Evolutionary conservation across 371 early-diverging fungal genomes (phyloP).

Genomic region (Basidiobolus meristosporus): DNA sequence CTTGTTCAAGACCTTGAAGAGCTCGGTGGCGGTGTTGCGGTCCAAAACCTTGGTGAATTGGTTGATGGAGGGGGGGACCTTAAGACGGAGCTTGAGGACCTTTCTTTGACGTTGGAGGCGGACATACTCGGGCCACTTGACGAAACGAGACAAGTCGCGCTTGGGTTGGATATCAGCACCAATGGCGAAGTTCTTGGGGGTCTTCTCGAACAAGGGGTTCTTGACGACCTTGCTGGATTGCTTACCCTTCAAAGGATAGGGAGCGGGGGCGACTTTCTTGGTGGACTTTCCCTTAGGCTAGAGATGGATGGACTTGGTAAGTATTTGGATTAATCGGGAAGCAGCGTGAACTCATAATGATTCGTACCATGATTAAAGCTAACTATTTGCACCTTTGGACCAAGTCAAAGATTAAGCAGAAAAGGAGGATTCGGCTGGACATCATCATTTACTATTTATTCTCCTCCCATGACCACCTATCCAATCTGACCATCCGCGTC

Average conservation of each 20-base stretch:
- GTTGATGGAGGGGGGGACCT: constrained; percentile 99
- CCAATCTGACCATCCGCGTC: too few relatives aligned
- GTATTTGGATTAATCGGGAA: too few relatives aligned
- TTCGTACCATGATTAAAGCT: too few relatives aligned
- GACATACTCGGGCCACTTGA: constrained; percentile 95
- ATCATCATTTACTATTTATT: too few relatives aligned
- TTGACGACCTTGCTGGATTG: constrained; percentile 41
- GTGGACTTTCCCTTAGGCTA: constrained; percentile 38
- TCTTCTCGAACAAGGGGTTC: constrained; percentile 88
- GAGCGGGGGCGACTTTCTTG: constrained; percentile 85
- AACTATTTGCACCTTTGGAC: too few relatives aligned
- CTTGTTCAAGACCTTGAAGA: constrained; percentile 93
- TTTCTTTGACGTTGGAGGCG: constrained; percentile 93
- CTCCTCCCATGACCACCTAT: too few relatives aligned
- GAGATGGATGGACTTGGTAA: not conserved
- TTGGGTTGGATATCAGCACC: constrained; percentile 90
- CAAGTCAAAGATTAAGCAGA: too few relatives aligned
- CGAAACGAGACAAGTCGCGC: constrained; percentile 88
- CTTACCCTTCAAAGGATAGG: constrained; percentile 43
- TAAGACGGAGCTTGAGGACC: constrained; percentile 93
- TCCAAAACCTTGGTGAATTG: constrained; percentile 96
- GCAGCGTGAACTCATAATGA: too few relatives aligned
- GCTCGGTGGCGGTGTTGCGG: constrained; percentile 92
- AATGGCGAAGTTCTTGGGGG: constrained; percentile 82
- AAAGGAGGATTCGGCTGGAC: too few relatives aligned